Base-by-base conservation (phyloP, 805 yeast genomes). In the Saccharomycopsis synnaedendra region DNA sequence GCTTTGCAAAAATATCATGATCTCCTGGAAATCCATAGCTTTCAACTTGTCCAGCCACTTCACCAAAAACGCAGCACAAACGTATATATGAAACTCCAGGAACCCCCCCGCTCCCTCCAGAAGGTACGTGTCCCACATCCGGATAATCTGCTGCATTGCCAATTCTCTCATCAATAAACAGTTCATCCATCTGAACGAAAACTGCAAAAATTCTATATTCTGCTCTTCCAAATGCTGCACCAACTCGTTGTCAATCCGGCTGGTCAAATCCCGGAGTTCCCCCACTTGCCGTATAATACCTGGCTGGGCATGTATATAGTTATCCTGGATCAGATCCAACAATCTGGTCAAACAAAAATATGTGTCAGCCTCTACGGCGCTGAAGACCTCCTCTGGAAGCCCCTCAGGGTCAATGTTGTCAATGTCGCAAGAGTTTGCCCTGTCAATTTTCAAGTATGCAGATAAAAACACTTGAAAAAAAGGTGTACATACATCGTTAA, bases 101-200 rank as follows among this genome's bases (percentile, higher is more conserved):
- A 93, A 87, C 2, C 95, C 95, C 42, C 73, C 72, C 10, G 71
- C 54, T 4, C 74, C 75, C 59, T 85, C 88, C 44, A 85, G 75
- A 3, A 85, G 63, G 62, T 93, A 93, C 0, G 98, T 89, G 60
- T 93, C 98, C 97, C 98, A 93, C 95, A 93, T 90, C 48, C 98
- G 72, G 28, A 89, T 80, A 4, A 89, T 84, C 51, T 86, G 75
- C 32, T 69, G 68, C 58, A 93, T 78, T 39, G 82, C 78, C 41
- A 93, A 71, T 58, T 93, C 98, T 55, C 98, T 76, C 98, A 93
- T 93, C 44, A 93, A 68, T 58, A 93, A 68, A 67, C 98, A 93
- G 65, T 93, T 93, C 97, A 93, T 93, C 98, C 98, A 93, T 56
- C 98, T 72, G 67, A 93, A 93, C 27, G 96, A 78, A 64, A 93